These are phyloP conservation scores for Malassezia sympodialis DNA, from an alignment of 1,284 basidiomycete genomes.

Conservation along the genomic window DNA sequence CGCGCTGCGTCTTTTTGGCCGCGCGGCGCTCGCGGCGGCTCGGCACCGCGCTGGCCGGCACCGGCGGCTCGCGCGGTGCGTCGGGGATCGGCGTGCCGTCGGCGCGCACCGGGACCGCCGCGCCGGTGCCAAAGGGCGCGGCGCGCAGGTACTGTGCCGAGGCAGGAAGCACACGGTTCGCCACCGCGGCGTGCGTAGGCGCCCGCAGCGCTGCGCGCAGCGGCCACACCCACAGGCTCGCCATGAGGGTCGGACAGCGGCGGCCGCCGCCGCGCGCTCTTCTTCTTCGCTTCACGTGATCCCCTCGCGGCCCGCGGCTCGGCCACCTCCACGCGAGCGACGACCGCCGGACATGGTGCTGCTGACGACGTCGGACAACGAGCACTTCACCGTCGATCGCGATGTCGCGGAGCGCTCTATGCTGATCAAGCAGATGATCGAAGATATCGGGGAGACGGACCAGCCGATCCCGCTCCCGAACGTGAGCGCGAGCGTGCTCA, in stretches of 20 bases:
- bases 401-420: constrained; percentile 90
- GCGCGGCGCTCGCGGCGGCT: constrained; percentile 30
- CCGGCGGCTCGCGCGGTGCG: not conserved
- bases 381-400: constrained; percentile 84
- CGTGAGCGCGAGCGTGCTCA: constrained; percentile 87
- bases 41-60: not conserved
- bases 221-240: not conserved
- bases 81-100: not conserved
- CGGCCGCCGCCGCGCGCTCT: not conserved
- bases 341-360: constrained; percentile 26
- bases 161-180: not conserved
- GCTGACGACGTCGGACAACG: constrained; percentile 70
- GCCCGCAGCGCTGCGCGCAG: not conserved
- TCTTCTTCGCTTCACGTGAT: constrained; percentile 13
- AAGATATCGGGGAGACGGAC: constrained; percentile 52
- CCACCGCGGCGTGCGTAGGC: not conserved
- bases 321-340: not conserved
- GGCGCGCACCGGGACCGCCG: constrained; percentile 3
- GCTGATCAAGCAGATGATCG: constrained; percentile 98
- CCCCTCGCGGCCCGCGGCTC: not conserved
- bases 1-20: constrained; percentile 28
- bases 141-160: not conserved
- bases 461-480: constrained; percentile 92
- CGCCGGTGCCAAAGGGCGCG: constrained; percentile 2
- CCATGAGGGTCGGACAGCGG: not conserved